Evolutionary conservation across 371 early-diverging fungal genomes (phyloP).

Genomic region (Capillidium rhysosporum): DNA sequence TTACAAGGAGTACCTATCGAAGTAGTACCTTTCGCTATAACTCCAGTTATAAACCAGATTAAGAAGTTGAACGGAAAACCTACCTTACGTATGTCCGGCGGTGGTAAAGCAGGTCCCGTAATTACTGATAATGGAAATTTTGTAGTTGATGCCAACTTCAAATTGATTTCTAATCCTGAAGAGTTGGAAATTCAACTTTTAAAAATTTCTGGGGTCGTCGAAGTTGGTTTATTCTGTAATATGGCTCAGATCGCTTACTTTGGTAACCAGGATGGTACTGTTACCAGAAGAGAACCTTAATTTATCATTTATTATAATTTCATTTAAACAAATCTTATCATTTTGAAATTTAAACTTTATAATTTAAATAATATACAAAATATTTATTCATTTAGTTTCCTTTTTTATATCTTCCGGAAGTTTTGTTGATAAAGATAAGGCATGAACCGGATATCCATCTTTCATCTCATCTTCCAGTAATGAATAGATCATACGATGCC

Average conservation of each 20-base stretch:
- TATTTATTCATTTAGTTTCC: too few species aligned
- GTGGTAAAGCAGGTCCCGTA: constrained; percentile 80
- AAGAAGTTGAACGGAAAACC: constrained; percentile 24
- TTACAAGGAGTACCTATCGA: constrained; percentile 72
- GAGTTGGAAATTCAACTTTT: constrained; percentile 35
- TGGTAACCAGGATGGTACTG: constrained; percentile 45
- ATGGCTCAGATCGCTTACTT: constrained; percentile 72
- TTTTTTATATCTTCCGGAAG: constrained; percentile 5
- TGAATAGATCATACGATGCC: constrained; percentile 41
- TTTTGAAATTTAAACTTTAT: too few species aligned
- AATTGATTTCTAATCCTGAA: constrained; percentile 23
- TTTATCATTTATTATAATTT: constrained; percentile 1
- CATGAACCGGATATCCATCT: constrained; percentile 27
- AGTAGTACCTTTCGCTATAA: constrained; percentile 63
- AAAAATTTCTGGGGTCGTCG: constrained; percentile 63
- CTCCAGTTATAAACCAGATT: constrained; percentile 20
- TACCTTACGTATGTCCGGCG: constrained; percentile 51
- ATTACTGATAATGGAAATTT: constrained; percentile 89
- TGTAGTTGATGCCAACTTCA: constrained; percentile 64
- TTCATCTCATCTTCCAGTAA: constrained; percentile 24
- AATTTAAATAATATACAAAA: not conserved
- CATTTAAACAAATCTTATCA: too few species aligned
- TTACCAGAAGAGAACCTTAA: constrained; percentile 12
- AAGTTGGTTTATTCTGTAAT: constrained; percentile 74
- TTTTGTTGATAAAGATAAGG: constrained; percentile 35